Conservation (phyloP, 2,329 filamentous ascomycete species). For the Fusarium nisikadoi region DNA sequence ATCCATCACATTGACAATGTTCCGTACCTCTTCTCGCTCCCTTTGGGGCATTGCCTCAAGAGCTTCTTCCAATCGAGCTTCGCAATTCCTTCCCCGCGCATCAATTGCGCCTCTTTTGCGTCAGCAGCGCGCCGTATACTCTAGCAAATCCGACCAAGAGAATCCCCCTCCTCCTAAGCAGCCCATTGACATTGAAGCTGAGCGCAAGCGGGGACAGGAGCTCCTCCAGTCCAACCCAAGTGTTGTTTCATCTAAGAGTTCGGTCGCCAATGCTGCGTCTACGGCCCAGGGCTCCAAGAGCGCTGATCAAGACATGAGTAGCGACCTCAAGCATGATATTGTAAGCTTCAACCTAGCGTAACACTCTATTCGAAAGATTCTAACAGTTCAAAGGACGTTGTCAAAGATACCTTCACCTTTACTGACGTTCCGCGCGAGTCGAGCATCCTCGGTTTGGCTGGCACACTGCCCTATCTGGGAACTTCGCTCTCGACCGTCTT, state of each 20-base stretch:
- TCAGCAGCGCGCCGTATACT: conserved; percentile 38
- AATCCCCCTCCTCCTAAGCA: conserved; percentile 39
- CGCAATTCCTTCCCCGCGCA: conserved; percentile 9
- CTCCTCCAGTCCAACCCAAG: conserved; percentile 70
- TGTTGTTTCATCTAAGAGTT: conserved; percentile 68
- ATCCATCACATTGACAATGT: conserved; percentile 41
- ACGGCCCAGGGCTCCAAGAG: conserved; percentile 3
- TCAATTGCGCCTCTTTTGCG: conserved; percentile 22
- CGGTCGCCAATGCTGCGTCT: conserved; percentile 62
- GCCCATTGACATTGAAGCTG: conserved; percentile 64
- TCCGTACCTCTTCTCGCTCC: conserved; percentile 43
- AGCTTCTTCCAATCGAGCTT: conserved; percentile 2
- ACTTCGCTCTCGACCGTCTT: conserved; percentile 86
- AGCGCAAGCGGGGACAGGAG: conserved; percentile 63
- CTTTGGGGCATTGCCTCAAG: conserved; percentile 39
- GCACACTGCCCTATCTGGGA: conserved; percentile 84
- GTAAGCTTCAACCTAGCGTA: conserved; percentile 56
- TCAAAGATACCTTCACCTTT: conserved; percentile 77
- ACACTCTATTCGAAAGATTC: background rate
- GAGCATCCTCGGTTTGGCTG: conserved; percentile 76
- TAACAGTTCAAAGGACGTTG: conserved; percentile 60
- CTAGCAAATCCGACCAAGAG: conserved; percentile 38
- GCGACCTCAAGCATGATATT: conserved; percentile 60
- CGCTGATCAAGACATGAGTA: conserved; percentile 44
- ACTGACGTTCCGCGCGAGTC: conserved; percentile 73